Evolutionary conservation across 345 rosid species (phyloP), one percentile per base, ranked within the genome.

Genomic region (Excoecaria agallocha): DNA sequence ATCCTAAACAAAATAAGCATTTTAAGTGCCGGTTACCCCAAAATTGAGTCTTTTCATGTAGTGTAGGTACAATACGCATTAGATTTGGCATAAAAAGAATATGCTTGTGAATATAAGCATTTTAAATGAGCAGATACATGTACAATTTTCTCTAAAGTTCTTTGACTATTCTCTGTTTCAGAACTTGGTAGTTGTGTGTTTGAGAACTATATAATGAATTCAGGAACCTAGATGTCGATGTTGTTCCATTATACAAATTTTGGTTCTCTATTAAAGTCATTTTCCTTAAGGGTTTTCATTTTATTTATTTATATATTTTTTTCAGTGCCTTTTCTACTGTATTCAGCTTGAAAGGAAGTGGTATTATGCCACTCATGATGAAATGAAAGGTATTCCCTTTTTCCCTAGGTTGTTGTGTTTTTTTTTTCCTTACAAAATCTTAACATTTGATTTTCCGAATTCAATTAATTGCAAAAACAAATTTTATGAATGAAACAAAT

Each of bases 281-380:
- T 55, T 58, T 76, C 43, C 76, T 59, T 43, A 54, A 19, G 57
- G 41, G 17, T 38, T 73, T 66, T 72, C 9, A 9, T 66, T 75
- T 43, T 12, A 19, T 41, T 65, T 73, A n/a, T 43, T 81, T 60
- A 6, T 37, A n/a, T 37, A 16, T 8, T 13, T 35, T 59, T 24
- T 83, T 73, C 91, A 90, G 98, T 88, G 81, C 87, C 87, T 20
- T 85, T 87, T 77, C 77, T 86, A 48, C 55, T 77, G 69, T 88
- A 82, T 74, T 87, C 87, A 48, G 72, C 87, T 72, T 89, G 90
- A 85, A 72, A 76, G 50, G 80, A 61, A 19, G 35, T 25, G 48
- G 59, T 35, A 73, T 70, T 66, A 66, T 77, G 46, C 69, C 68
- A 76, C 78, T 61, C 15, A 6, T 70, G 37, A 37, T 74, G 49